These are phyloP conservation scores for Zygosaccharomyces lentus DNA, from an alignment of 805 yeast species.

Conservation along the genomic window DNA sequence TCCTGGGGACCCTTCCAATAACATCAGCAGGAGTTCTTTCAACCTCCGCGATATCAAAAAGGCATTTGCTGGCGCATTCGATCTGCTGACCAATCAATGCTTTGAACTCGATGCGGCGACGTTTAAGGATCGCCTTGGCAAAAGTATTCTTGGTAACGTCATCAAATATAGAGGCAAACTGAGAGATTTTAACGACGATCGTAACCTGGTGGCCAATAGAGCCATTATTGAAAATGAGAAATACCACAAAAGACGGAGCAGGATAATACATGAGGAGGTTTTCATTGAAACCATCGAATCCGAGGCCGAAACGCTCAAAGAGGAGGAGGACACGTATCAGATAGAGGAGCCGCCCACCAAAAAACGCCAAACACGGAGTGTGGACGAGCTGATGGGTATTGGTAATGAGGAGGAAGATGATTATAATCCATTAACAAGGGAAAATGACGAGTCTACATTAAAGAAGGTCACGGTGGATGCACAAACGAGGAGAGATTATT, in stretches of 20 bases:
- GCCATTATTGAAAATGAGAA: slow-evolving; percentile 43
- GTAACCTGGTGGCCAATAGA: slow-evolving; percentile 56
- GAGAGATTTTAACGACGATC: slow-evolving; percentile 74
- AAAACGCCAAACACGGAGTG: slow-evolving; percentile 14
- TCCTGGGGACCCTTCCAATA: slow-evolving; percentile 78
- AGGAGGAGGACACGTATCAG: slow-evolving; percentile 20
- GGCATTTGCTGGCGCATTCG: slow-evolving; percentile 86
- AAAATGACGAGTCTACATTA: slow-evolving; percentile 6
- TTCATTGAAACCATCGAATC: slow-evolving; percentile 25
- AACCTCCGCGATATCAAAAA: slow-evolving; percentile 74
- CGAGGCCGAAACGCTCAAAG: slow-evolving; percentile 23
- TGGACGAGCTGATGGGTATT: slow-evolving; percentile 28
- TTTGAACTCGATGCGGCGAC: slow-evolving; percentile 64
- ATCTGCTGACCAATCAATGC: slow-evolving; percentile 66
- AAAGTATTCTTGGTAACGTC: slow-evolving; percentile 74
- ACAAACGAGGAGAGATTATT: slow-evolving; percentile 33
- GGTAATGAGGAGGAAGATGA: slow-evolving; percentile 25
- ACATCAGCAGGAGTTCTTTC: slow-evolving; percentile 79
- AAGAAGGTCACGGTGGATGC: slow-evolving; percentile 29
- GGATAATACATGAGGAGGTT: slow-evolving; percentile 20
- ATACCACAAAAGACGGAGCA: slow-evolving; percentile 25
- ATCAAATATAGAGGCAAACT: slow-evolving; percentile 69
- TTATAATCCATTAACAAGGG: slow-evolving; percentile 18
- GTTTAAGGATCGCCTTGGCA: slow-evolving; percentile 63
- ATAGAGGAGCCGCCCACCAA: slow-evolving; percentile 18